Base-by-base conservation (phyloP, 768 basidiomycete species). In the Pleurotus eryngii region DNA sequence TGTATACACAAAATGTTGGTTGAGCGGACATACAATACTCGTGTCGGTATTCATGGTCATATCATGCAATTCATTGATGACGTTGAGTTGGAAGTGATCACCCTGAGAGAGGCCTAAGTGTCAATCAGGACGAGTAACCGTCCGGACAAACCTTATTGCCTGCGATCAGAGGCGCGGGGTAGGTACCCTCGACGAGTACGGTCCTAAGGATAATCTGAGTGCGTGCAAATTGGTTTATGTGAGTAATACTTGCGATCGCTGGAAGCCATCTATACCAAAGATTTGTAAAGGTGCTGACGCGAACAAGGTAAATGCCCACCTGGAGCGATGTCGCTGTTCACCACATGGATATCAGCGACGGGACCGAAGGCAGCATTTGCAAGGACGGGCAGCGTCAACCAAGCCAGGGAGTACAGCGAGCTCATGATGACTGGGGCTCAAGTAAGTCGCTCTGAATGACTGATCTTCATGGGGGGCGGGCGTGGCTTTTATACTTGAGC, bases 31-130 rank as follows among this genome's bases (percentile, higher is more conserved):
- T 42, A 54, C 51, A 20, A 54, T 54, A 40, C 51, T 54, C 18
- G 51, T 54, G 15, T 54, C 51, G 20, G 26, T 24, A 4, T 40
- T 24, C 55, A 56, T 56, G 14, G 17, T 18, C 15, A 15, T 45
- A 12, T 56, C 43, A 4, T 17, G 3, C 26, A 56, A 27, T 20
- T 56, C 38, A 24, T 56, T 38, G 30, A 56, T 46, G 27, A 56
- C 55, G 11, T 56, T 56, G 42, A 56, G 45, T 46, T 35, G 42
- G 15, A 56, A 56, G 18, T 46, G n/a, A 27, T 56, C 55, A 12
- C 55, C 55, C 55, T 56, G 11, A 22, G 30, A 18, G 9, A 37
- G 9, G 9, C 11, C 1, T 17, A 12, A 22, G 26, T 14, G 35
- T 1, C 46, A 2, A 3, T 5, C 1, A 2, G n/a, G 24, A 42